These are phyloP conservation scores for Boletus edulis DNA, from an alignment of 768 basidiomycete genomes.

Conservation along the genomic window DNA sequence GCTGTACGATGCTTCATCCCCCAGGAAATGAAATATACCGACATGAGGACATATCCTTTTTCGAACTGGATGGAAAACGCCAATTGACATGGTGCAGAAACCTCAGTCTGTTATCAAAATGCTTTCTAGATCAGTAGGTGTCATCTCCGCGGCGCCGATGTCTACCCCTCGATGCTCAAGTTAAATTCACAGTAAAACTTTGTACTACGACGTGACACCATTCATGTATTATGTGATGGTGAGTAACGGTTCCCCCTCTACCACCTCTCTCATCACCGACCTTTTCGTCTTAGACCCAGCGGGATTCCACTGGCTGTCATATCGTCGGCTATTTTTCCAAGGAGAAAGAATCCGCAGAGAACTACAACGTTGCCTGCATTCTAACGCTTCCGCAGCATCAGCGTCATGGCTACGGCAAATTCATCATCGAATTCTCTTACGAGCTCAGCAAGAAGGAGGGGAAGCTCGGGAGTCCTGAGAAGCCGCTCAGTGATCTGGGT, in stretches of 20 bases:
- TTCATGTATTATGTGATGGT: constrained; percentile 99
- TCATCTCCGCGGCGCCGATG: constrained; percentile 11
- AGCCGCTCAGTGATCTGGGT: constrained; percentile 93
- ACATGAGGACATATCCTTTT: constrained; percentile 95
- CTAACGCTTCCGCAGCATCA: constrained; percentile 98
- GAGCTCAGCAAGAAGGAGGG: constrained; percentile 95
- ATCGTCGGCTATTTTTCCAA: constrained; percentile 98
- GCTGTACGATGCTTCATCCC: constrained; percentile 90
- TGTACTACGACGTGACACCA: constrained; percentile 99
- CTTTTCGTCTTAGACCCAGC: constrained; percentile 51
- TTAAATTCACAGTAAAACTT: constrained; percentile 72
- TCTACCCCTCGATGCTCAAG: constrained; percentile 4
- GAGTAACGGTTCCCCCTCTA: constrained; percentile 26
- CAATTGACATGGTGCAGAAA: constrained; percentile 97
- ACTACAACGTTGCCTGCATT: constrained; percentile 99
- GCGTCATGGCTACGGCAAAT: constrained; percentile 91
- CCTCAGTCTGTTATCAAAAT: constrained; percentile 93
- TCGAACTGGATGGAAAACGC: constrained; percentile 96
- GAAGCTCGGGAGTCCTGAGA: constrained; percentile 96
- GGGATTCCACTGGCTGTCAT: constrained; percentile 90
- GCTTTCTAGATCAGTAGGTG: constrained; percentile 95
- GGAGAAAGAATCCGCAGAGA: constrained; percentile 97
- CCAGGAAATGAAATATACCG: constrained; percentile 99
- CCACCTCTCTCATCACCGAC: constrained; percentile 9
- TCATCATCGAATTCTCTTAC: constrained; percentile 97